A percentile compares a stretch with the other conserved stretches of the same genome.
Evolutionary conservation across 257 asterid species (phyloP).

Genomic region (Capsicum chinense): DNA sequence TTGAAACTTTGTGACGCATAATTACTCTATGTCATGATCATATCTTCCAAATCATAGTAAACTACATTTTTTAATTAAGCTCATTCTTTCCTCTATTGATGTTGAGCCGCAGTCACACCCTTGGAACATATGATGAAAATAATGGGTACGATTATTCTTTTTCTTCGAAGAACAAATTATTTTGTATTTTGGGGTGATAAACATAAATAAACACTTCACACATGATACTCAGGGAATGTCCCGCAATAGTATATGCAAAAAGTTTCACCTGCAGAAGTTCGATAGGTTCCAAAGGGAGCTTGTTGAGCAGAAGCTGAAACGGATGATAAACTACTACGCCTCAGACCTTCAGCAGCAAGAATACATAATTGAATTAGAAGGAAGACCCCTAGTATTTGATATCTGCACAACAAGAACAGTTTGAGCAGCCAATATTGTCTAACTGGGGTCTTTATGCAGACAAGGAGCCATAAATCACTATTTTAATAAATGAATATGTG

Average conservation of each 20-base stretch:
- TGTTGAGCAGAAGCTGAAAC: conserved; percentile 77
- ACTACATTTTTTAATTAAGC: background rate
- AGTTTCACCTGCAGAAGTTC: conserved; percentile 66
- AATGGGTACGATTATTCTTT: background rate
- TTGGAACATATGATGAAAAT: background rate
- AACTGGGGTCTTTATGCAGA: background rate
- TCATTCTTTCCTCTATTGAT: background rate
- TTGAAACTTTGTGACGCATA: background rate
- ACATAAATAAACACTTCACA: conserved; percentile 19
- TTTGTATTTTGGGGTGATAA: conserved; percentile 10
- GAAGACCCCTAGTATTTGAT: conserved; percentile 96
- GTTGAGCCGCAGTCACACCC: background rate
- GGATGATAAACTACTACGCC: conserved; percentile 86
- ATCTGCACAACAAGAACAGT: conserved; percentile 56
- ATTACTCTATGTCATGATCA: background rate
- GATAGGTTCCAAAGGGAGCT: conserved; percentile 72
- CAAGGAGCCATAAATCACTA: background rate
- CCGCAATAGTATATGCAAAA: background rate
- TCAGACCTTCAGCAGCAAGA: conserved; percentile 86
- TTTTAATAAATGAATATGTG: background rate
- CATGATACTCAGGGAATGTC: background rate
- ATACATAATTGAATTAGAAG: conserved; percentile 94
- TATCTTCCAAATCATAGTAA: conserved; percentile 7
- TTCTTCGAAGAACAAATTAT: background rate
- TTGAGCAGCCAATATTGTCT: conserved; percentile 18